Conservation (phyloP, 169 alveolate genomes). For the Cryptosporidium meleagridis region DNA sequence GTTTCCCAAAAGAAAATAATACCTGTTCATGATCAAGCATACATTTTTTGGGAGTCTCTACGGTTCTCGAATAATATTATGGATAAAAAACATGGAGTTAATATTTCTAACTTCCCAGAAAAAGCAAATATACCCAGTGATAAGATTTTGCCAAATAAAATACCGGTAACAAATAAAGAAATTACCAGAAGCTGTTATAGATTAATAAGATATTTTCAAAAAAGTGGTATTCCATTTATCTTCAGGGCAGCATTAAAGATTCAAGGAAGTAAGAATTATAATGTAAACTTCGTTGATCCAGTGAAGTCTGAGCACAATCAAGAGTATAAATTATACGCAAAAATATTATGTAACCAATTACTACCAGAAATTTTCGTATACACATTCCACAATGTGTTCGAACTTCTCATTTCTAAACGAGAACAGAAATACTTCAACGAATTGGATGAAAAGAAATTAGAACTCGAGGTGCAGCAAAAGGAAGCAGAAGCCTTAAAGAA, state of each 20-base stretch:
- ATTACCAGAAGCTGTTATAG: slow-evolving; percentile 41
- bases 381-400: slow-evolving; percentile 25
- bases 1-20: slow-evolving; percentile 69
- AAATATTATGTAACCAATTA: slow-evolving; percentile 19
- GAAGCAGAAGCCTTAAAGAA: slow-evolving; percentile 20
- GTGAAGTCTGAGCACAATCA: neutral
- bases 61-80: slow-evolving; percentile 21
- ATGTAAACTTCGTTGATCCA: slow-evolving; percentile 17
- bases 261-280: slow-evolving; percentile 2
- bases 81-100: slow-evolving; percentile 10
- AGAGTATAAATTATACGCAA: slow-evolving; percentile 19
- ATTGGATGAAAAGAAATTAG: slow-evolving; percentile 16
- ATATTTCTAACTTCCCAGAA: slow-evolving; percentile 50
- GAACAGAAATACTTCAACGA: slow-evolving; percentile 15
- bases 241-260: neutral
- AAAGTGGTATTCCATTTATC: slow-evolving; percentile 29
- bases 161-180: slow-evolving; percentile 27
- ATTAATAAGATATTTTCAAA: slow-evolving; percentile 58
- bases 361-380: slow-evolving; percentile 26
- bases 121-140: slow-evolving; percentile 14
- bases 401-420: slow-evolving; percentile 3
- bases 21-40: slow-evolving; percentile 27
- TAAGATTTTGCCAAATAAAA: slow-evolving; percentile 37
- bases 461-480: slow-evolving; percentile 29
- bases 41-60: slow-evolving; percentile 54